Evolutionary conservation across 805 yeast genomes (phyloP), one percentile per base, ranked within the genome.

Genomic region (Saccharomycopsis vini): DNA sequence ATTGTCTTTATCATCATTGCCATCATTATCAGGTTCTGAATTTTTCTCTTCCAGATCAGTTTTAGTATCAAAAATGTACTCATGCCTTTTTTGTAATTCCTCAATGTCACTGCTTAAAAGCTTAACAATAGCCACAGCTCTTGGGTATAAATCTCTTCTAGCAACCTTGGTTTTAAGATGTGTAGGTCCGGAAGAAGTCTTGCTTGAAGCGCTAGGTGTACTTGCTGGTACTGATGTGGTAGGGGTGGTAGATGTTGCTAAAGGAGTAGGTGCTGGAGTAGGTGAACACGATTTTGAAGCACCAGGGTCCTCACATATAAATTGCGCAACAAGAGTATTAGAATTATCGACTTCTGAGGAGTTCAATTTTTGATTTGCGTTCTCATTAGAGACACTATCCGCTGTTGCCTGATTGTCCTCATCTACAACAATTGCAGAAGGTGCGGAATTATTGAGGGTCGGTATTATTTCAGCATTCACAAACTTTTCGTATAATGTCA

Each of bases 141-240:
- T 47, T 2, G 69, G 68, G 5, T 69, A 57, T 4, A 73, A 64
- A 49, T 73, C 78, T 39, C 73, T 60, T 49, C 73, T 61, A 2
- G 77, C 76, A 40, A 73, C 73, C 42, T 63, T 66, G 0, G 62
- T 42, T 43, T 70, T 69, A 22, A 59, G 63, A 18, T 51, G 43
- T 6, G 29, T 12, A 24, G 29, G 29, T 6, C 10, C 29, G 12
- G 29, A 6, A 24, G 29, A 6, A 12, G 29, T 24, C 10, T 6
- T 12, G 12, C 10, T 7, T 6, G 29, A 7, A 24, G 29, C 29
- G 12, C 10, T 12, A 30, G 18, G 6, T 5, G 34, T 30, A n/a
- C 16, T 30, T 5, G 34, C 7, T 10, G 29, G 10, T 7, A 12
- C 12, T 6, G 29, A 6, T 7, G 29, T 24, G 29, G 29, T 24